These are phyloP conservation scores for Candida broadrunensis DNA, from an alignment of 805 yeast species.

Conservation along the genomic window DNA sequence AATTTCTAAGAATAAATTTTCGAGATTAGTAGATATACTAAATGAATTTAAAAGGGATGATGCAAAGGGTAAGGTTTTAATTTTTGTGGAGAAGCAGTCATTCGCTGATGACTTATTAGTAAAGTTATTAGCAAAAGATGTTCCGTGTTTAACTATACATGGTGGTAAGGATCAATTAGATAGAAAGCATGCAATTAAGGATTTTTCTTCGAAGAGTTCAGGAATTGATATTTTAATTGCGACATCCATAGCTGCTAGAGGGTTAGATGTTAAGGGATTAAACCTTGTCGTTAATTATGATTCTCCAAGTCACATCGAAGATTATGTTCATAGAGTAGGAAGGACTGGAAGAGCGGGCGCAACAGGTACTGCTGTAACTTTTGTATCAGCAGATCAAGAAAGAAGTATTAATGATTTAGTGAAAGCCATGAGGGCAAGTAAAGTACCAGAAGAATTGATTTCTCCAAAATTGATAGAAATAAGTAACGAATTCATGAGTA, in stretches of 20 bases:
- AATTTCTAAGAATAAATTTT: conserved; percentile 42
- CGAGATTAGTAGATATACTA: conserved; percentile 51
- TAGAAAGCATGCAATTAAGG: conserved; percentile 68
- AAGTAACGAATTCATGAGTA: conserved; percentile 54
- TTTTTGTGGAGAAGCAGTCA: conserved; percentile 89
- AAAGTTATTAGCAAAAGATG: conserved; percentile 49
- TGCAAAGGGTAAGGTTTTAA: conserved; percentile 52
- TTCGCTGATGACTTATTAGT: conserved; percentile 70
- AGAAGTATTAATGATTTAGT: conserved; percentile 66
- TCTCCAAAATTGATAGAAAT: conserved; percentile 49
- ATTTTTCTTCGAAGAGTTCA: conserved; percentile 55
- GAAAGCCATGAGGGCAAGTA: conserved; percentile 61
- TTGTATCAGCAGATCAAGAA: conserved; percentile 61
- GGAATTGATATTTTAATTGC: conserved; percentile 70
- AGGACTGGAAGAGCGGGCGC: conserved; percentile 92
- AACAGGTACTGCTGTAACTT: conserved; percentile 59
- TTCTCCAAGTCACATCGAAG: conserved; percentile 88
- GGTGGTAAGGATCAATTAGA: conserved; percentile 91
- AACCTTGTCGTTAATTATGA: conserved; percentile 70
- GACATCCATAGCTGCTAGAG: conserved; percentile 93
- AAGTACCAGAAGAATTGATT: conserved; percentile 41
- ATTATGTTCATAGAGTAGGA: conserved; percentile 94
- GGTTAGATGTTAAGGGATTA: conserved; percentile 86
- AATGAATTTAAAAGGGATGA: conserved; percentile 37
- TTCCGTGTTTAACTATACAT: conserved; percentile 69